Percentiles rank a stretch among this genome's conserved stretches.
Evolutionary conservation across 1,139 yeast genomes (phyloP).

Genomic region (Lodderomyces parapsilosis): DNA sequence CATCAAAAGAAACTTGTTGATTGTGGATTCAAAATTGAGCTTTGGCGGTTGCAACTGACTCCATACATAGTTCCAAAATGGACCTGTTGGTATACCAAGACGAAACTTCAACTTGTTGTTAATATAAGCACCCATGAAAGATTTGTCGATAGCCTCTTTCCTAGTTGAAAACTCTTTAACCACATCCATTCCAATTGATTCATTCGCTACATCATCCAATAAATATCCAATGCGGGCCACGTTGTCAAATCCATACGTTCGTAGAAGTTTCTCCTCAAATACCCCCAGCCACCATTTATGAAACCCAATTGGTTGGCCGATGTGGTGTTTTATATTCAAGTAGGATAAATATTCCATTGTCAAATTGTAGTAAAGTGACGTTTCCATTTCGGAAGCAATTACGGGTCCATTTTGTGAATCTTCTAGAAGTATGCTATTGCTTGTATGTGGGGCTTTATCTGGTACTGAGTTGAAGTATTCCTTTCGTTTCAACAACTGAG

Average conservation of each 20-base stretch:
- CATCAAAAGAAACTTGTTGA: slow-evolving; percentile 7
- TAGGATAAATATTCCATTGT: background rate
- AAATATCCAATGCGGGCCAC: background rate
- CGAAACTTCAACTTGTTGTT: background rate
- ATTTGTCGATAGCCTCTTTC: background rate
- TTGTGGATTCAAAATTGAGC: slow-evolving; percentile 1
- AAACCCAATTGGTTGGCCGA: background rate
- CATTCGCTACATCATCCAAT: background rate
- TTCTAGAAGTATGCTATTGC: no score
- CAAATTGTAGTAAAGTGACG: background rate
- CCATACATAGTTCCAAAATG: slow-evolving; percentile 4
- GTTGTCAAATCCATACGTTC: background rate
- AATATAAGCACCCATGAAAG: background rate
- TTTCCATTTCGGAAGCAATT: background rate
- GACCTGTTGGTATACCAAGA: background rate
- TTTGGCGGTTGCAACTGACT: background rate
- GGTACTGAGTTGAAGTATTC: background rate
- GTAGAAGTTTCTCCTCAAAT: slow-evolving; percentile 1
- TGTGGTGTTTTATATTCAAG: background rate
- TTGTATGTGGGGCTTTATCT: background rate
- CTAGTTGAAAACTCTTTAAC: background rate
- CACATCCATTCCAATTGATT: background rate
- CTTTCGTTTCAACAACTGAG: slow-evolving; percentile 1
- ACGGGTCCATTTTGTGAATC: background rate
- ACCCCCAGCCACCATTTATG: background rate